phyloP scores from a whole-genome alignment of 371 early-diverging fungal genomes.

The Cokeromyces recurvatus region DNA sequence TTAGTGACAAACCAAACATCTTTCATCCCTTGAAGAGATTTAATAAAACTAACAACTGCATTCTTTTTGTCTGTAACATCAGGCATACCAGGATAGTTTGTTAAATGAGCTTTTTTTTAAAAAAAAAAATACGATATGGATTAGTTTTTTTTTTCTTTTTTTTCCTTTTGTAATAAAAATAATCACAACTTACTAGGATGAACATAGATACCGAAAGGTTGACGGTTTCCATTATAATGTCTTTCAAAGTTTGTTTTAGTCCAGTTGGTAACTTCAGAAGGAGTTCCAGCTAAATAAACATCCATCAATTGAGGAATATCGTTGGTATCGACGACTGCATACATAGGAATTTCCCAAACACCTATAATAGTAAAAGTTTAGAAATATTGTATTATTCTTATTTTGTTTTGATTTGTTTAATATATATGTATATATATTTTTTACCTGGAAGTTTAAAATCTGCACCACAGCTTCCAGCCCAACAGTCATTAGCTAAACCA shows the following conservation, averaged over 20 bases:
- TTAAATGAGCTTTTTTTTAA: constrained; percentile 29
- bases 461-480: constrained; percentile 54
- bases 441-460: constrained; percentile 50
- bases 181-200: constrained; percentile 38
- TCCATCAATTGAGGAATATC: constrained; percentile 63
- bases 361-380: constrained; percentile 32
- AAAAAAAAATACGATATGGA: not conserved
- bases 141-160: not conserved
- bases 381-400: not conserved
- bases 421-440: not conserved
- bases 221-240: constrained; percentile 61
- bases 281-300: constrained; percentile 55
- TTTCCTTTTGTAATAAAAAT: not conserved
- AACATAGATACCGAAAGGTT: constrained; percentile 67
- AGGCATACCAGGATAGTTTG: constrained; percentile 32
- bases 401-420: too few species aligned
- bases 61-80: constrained; percentile 29
- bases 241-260: constrained; percentile 57
- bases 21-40: constrained; percentile 43
- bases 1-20: constrained; percentile 69
- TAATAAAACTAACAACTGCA: constrained; percentile 46
- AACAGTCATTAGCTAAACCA: constrained; percentile 70
- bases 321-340: constrained; percentile 41
- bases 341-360: constrained; percentile 75
- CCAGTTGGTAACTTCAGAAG: constrained; percentile 45